A percentile compares a stretch with the other conserved stretches of the same genome.
These are phyloP conservation scores for Cucumis variabilis DNA, from an alignment of 331 rosid genomes.

Conservation along the genomic window DNA sequence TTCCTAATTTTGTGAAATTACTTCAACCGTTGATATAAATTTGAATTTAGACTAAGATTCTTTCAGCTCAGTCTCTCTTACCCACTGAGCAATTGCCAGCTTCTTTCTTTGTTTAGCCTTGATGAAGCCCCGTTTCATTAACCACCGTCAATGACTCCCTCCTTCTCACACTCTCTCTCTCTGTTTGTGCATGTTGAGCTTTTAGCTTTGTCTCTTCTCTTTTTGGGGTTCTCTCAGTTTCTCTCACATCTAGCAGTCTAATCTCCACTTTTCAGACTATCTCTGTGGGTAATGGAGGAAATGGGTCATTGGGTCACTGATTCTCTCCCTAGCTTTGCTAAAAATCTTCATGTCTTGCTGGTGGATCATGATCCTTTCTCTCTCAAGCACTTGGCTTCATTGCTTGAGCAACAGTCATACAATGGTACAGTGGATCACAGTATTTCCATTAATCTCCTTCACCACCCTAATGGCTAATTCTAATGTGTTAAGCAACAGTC, in stretches of 20 bases:
- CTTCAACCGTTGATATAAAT: not conserved
- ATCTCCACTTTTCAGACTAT: not conserved
- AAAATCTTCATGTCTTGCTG: slow-evolving; percentile 47
- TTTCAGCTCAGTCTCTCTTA: not conserved
- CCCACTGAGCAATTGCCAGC: not conserved
- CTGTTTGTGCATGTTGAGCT: slow-evolving; percentile 8
- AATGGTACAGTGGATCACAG: slow-evolving; percentile 7
- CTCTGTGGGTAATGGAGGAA: slow-evolving; percentile 35
- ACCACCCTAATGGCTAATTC: not conserved
- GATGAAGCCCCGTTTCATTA: slow-evolving; percentile 1
- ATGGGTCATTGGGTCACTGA: not conserved
- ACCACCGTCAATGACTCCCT: not conserved
- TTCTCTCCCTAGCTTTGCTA: slow-evolving; percentile 51
- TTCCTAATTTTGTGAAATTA: not conserved
- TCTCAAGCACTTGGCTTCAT: slow-evolving; percentile 38
- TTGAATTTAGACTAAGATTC: not conserved
- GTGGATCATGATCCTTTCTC: slow-evolving; percentile 44
- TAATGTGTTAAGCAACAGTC: not conserved
- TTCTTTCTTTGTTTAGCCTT: not conserved
- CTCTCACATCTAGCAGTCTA: slow-evolving; percentile 18
- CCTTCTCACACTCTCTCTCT: not conserved
- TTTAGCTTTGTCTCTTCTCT: not conserved
- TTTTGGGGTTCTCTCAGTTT: not conserved
- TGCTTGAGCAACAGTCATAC: slow-evolving; percentile 45
- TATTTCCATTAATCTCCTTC: not conserved